Conservation (phyloP, 306 rosid species). For the Cucurbita argyrosperma region DNA sequence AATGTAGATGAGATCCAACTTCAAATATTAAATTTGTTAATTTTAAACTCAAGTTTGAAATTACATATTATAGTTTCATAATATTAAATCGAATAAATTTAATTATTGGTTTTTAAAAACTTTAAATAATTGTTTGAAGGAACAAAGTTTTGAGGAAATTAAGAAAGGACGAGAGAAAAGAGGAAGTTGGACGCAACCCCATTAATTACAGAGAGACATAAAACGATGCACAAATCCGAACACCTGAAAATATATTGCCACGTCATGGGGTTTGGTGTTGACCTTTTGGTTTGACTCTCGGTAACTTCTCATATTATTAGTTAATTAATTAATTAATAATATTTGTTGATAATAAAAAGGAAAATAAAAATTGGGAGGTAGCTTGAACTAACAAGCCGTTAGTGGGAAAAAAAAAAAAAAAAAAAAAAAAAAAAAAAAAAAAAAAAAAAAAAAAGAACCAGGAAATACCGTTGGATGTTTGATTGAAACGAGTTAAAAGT, state of each 20-base stretch:
- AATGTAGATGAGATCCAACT: neutral
- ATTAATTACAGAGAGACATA: neutral
- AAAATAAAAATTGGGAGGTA: neutral
- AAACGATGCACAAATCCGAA: neutral
- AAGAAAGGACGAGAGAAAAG: neutral
- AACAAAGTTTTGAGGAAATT: neutral
- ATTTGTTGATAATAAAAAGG: neutral
- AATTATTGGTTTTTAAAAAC: too few relatives aligned
- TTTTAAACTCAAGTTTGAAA: too few relatives aligned
- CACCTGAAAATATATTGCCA: neutral
- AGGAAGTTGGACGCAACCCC: neutral
- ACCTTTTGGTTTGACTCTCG: neutral
- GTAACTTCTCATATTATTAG: neutral
- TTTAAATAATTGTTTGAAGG: neutral
- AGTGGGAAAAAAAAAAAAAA: neutral
- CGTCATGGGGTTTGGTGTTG: neutral
- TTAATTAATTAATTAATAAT: neutral
- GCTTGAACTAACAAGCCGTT: neutral
- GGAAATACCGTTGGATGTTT: constrained; percentile 41
- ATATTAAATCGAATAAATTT: too few relatives aligned
- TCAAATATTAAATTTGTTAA: too few relatives aligned
- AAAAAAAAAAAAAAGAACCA: neutral
- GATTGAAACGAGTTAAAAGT: constrained; percentile 42
- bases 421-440: neutral
- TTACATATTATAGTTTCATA: too few relatives aligned